A percentile compares a stretch with the other conserved stretches of the same genome.
Evolutionary conservation across 768 basidiomycete genomes (phyloP).

Genomic region (Collybia mongolica): DNA sequence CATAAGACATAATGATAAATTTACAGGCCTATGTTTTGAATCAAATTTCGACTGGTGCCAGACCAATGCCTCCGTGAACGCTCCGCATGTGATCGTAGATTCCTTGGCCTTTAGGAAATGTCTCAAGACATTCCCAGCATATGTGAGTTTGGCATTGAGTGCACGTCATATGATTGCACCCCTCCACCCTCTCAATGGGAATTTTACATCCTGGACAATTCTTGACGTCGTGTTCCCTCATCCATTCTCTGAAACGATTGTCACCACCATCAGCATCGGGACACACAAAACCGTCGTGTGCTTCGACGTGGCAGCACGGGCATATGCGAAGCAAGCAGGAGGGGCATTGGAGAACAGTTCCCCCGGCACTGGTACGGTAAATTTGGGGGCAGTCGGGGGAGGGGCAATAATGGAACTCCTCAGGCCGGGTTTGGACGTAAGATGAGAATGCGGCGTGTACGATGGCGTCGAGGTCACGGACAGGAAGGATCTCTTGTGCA

Average conservation of each 20-base stretch:
- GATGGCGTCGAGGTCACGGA: slow-evolving; percentile 53
- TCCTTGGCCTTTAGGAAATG: slow-evolving; percentile 63
- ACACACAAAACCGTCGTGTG: slow-evolving; percentile 70
- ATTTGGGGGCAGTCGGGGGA: slow-evolving; percentile 77
- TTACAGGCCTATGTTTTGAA: not conserved
- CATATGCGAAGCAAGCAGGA: slow-evolving; percentile 73
- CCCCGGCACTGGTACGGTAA: slow-evolving; percentile 55
- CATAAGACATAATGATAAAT: not conserved
- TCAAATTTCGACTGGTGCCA: slow-evolving; percentile 10
- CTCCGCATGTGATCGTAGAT: slow-evolving; percentile 80
- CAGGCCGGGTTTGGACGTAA: slow-evolving; percentile 55
- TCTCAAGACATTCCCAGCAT: slow-evolving; percentile 78
- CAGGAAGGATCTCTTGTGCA: slow-evolving; percentile 49
- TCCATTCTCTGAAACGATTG: slow-evolving; percentile 64
- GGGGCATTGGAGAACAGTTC: slow-evolving; percentile 63
- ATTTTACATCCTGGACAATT: slow-evolving; percentile 71
- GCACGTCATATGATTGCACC: slow-evolving; percentile 87
- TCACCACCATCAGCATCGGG: slow-evolving; percentile 55
- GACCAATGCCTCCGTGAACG: slow-evolving; percentile 65
- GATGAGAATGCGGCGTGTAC: slow-evolving; percentile 59
- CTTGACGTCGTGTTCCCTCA: slow-evolving; percentile 62
- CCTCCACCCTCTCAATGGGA: slow-evolving; percentile 69
- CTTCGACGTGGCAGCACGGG: slow-evolving; percentile 50
- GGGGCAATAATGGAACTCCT: slow-evolving; percentile 74
- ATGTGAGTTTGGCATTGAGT: slow-evolving; percentile 71